Evolutionary conservation across 306 rosid genomes (phyloP).

Genomic region (Quercus agrifolia): DNA sequence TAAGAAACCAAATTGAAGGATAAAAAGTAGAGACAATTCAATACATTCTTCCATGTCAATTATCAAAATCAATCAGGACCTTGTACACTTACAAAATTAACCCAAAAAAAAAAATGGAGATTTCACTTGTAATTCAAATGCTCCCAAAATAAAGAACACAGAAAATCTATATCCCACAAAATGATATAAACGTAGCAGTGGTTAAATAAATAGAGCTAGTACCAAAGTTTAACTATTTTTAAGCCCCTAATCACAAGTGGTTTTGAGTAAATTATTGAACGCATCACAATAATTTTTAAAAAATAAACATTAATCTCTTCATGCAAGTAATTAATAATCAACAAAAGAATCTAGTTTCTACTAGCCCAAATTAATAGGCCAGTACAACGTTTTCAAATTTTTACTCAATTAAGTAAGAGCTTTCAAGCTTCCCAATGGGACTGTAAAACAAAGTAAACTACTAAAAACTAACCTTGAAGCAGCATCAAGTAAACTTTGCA

Average conservation of each 20-base stretch:
- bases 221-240: not conserved
- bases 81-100: not conserved
- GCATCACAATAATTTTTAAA: not conserved
- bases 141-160: not conserved
- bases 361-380: not conserved
- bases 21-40: not conserved
- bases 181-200: not conserved
- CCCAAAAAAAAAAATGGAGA: not conserved
- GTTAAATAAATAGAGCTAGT: not conserved
- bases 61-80: slow-evolving; percentile 4
- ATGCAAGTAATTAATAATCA: not conserved
- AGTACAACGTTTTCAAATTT: not conserved
- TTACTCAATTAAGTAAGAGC: not conserved
- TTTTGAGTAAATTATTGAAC: not conserved
- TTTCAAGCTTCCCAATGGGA: not conserved
- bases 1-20: not conserved
- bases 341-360: not conserved
- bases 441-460: not conserved
- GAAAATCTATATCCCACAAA: not conserved
- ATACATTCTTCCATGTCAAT: slow-evolving; percentile 9
- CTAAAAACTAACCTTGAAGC: slow-evolving; percentile 67
- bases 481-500: slow-evolving; percentile 77
- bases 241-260: not conserved
- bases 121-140: slow-evolving; percentile 16
- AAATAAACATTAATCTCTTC: not conserved